Percentiles rank a stretch among this genome's conserved stretches.
These are phyloP conservation scores for Musa beccarii DNA, from an alignment of 176 grass and related monocot genomes.

Conservation along the genomic window DNA sequence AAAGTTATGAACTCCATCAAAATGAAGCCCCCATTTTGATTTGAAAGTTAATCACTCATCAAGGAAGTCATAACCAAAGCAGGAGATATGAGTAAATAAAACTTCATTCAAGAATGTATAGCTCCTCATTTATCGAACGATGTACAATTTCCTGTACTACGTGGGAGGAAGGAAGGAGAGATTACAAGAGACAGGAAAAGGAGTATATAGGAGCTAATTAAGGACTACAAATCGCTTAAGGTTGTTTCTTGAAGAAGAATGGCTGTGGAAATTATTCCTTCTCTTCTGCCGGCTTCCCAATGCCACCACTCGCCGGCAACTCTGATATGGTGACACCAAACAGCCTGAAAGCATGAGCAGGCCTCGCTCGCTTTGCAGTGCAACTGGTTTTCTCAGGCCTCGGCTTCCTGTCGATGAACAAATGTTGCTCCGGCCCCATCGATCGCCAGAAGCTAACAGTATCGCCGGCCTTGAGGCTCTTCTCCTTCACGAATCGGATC, in stretches of 20 bases:
- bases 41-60: too few species aligned
- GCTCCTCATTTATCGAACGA: too few species aligned
- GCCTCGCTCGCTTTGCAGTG: neutral
- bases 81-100: too few species aligned
- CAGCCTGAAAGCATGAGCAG: slow-evolving; percentile 31
- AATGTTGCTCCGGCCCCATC: slow-evolving; percentile 24
- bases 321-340: slow-evolving; percentile 47
- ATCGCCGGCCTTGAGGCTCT: slow-evolving; percentile 62
- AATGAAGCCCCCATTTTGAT: too few species aligned
- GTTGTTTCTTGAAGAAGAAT: neutral
- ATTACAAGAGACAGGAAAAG: too few species aligned
- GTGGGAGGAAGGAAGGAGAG: too few species aligned
- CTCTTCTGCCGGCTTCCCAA: neutral
- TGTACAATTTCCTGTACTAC: too few species aligned
- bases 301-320: neutral
- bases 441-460: slow-evolving; percentile 63
- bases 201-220: too few species aligned
- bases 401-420: slow-evolving; percentile 77
- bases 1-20: too few species aligned
- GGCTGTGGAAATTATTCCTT: neutral
- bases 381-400: neutral
- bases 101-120: too few species aligned
- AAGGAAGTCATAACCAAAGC: too few species aligned
- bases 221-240: neutral
- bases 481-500: slow-evolving; percentile 95